Conservation (phyloP, 2,329 filamentous ascomycete species). For the Myriosclerotinia duriaeana region DNA sequence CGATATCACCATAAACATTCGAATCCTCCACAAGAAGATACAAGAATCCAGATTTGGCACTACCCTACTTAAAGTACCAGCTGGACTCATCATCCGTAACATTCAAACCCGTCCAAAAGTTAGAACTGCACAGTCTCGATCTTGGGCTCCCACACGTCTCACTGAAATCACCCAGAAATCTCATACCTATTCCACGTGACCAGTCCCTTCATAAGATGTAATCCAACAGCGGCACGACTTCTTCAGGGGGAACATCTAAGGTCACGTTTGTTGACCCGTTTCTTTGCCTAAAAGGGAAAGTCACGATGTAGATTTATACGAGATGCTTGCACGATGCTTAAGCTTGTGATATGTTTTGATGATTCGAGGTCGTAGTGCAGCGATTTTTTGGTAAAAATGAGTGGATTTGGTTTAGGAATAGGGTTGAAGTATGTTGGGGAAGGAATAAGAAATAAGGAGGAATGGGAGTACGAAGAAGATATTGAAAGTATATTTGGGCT, state of each 20-base stretch:
- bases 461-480: not conserved
- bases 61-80: not conserved
- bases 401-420: not conserved
- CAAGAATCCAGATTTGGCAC: not conserved
- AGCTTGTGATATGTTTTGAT: slow-evolving; percentile 5
- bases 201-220: not conserved
- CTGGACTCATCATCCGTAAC: not conserved
- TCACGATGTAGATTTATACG: slow-evolving; percentile 1
- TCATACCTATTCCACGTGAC: not conserved
- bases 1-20: not conserved
- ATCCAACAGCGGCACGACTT: not conserved
- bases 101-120: not conserved
- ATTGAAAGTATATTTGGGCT: no score
- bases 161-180: no score
- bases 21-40: not conserved
- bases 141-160: not conserved
- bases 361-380: slow-evolving; percentile 7
- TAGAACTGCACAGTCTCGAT: not conserved
- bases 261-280: slow-evolving; percentile 17
- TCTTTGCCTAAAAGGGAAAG: not conserved
- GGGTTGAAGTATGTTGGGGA: not conserved
- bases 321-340: not conserved
- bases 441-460: not conserved
- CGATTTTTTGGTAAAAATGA: not conserved
- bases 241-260: not conserved